Percentiles rank a stretch among this genome's conserved stretches.
Conservation (phyloP, 768 basidiomycete genomes). For the Suillus hirtellus region DNA sequence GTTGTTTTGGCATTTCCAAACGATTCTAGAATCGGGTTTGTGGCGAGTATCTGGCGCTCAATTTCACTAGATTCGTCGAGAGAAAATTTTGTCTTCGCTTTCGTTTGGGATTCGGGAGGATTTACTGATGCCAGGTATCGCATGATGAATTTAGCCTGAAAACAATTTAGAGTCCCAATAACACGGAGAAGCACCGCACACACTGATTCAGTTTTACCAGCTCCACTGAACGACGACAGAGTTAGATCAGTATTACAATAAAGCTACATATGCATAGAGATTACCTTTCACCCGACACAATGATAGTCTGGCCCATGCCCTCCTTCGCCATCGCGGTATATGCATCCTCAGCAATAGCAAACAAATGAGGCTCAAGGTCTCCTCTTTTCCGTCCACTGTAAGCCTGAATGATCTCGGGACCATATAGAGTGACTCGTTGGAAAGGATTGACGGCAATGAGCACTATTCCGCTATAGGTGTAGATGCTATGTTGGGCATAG, state of each 20-base stretch:
- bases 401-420: conserved; percentile 95
- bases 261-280: conserved; percentile 20
- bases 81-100: conserved; percentile 68
- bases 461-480: conserved; percentile 98
- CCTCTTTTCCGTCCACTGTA: conserved; percentile 91
- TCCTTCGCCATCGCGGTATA: conserved; percentile 96
- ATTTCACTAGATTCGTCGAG: conserved; percentile 91
- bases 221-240: conserved; percentile 65
- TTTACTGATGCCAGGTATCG: conserved; percentile 98
- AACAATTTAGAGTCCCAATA: conserved; percentile 9
- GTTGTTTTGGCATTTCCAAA: conserved; percentile 99
- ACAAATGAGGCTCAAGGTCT: conserved; percentile 95
- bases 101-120: conserved; percentile 63
- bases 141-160: conserved; percentile 96
- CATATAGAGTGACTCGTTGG: conserved; percentile 95
- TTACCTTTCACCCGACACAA: conserved; percentile 96
- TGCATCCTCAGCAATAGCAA: conserved; percentile 99
- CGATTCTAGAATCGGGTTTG: conserved; percentile 98
- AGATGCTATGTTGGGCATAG: conserved; percentile 96
- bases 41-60: conserved; percentile 95
- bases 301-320: conserved; percentile 95
- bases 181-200: conserved; percentile 25
- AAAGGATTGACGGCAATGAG: conserved; percentile 99
- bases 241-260: conserved; percentile 14
- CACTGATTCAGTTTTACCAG: conserved; percentile 98